A percentile compares a stretch with the other conserved stretches of the same genome.
Conservation (phyloP, 495 filamentous ascomycete species). For the Neurospora sp. region DNA sequence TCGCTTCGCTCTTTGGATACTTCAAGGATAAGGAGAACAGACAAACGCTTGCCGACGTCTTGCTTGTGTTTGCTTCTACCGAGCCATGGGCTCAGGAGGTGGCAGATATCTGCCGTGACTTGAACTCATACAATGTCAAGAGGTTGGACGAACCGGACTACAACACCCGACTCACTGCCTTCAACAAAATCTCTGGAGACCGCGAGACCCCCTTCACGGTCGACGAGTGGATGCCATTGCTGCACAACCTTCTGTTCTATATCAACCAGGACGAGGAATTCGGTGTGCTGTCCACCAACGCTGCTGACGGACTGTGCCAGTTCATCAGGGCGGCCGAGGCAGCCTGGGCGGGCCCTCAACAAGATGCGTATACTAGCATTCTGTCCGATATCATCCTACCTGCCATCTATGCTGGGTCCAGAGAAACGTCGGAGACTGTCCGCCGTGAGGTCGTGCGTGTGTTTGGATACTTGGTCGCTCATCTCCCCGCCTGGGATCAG, state of each 20-base stretch:
- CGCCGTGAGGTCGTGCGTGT: conserved; percentile 69
- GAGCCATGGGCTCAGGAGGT: conserved; percentile 50
- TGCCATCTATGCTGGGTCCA: conserved; percentile 60
- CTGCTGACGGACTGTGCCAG: conserved; percentile 67
- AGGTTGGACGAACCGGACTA: conserved; percentile 80
- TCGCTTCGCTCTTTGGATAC: conserved; percentile 71
- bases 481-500: conserved; percentile 54
- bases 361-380: conserved; percentile 34
- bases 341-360: conserved; percentile 22
- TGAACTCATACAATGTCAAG: conserved; percentile 63
- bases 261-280: conserved; percentile 82
- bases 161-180: conserved; percentile 66
- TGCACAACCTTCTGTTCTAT: conserved; percentile 84
- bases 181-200: conserved; percentile 56
- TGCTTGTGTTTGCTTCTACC: conserved; percentile 54
- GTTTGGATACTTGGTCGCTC: conserved; percentile 64
- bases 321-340: conserved; percentile 53
- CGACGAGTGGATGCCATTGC: conserved; percentile 81
- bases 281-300: conserved; percentile 67
- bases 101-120: conserved; percentile 59
- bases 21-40: conserved; percentile 73
- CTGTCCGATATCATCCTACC: conserved; percentile 58
- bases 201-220: conserved; percentile 43
- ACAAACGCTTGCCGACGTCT: conserved; percentile 56
- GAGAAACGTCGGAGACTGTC: conserved; percentile 71